phyloP scores from a whole-genome alignment of 768 basidiomycete species.

The Auriculariales sp. region DNA sequence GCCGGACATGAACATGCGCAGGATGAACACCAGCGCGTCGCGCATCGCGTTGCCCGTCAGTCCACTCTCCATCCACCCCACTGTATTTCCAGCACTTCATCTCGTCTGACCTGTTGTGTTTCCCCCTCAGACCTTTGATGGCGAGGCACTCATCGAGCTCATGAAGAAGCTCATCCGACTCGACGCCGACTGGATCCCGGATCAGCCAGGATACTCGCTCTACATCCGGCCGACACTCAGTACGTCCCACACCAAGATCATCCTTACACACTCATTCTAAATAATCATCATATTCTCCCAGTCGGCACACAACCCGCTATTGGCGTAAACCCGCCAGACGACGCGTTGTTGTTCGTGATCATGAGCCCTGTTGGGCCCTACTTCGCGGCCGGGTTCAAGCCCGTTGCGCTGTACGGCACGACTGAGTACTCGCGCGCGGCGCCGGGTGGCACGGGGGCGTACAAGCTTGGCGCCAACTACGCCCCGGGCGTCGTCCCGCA shows the following conservation, averaged over 20 bases:
- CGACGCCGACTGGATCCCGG: conserved; percentile 87
- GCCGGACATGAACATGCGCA: conserved; percentile 95
- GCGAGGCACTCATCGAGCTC: conserved; percentile 54
- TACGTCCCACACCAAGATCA: conserved; percentile 11
- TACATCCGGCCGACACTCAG: conserved; percentile 79
- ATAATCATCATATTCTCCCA: conserved; percentile 15
- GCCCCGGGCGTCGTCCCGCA: conserved; percentile 81
- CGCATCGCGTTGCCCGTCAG: conserved; percentile 66
- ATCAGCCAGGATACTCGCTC: conserved; percentile 73
- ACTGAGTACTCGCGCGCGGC: conserved; percentile 33
- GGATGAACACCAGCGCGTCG: conserved; percentile 76
- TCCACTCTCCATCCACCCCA: conserved; percentile 1
- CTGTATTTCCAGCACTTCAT: neutral
- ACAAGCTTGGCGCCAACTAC: conserved; percentile 80
- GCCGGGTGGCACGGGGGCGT: conserved; percentile 61
- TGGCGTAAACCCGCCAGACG: conserved; percentile 32
- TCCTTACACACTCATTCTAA: neutral
- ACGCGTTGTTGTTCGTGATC: conserved; percentile 54
- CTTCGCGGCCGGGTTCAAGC: conserved; percentile 79
- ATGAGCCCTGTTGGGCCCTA: conserved; percentile 61
- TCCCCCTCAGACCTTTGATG: conserved; percentile 53
- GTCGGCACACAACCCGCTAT: conserved; percentile 57
- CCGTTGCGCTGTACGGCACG: conserved; percentile 66
- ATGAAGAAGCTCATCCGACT: conserved; percentile 76
- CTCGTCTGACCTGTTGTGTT: neutral